Percentiles rank a stretch among this genome's conserved stretches.
Evolutionary conservation across 75 land plant genomes (phyloP).

Genomic region (Pseudotsuga menziesii): DNA sequence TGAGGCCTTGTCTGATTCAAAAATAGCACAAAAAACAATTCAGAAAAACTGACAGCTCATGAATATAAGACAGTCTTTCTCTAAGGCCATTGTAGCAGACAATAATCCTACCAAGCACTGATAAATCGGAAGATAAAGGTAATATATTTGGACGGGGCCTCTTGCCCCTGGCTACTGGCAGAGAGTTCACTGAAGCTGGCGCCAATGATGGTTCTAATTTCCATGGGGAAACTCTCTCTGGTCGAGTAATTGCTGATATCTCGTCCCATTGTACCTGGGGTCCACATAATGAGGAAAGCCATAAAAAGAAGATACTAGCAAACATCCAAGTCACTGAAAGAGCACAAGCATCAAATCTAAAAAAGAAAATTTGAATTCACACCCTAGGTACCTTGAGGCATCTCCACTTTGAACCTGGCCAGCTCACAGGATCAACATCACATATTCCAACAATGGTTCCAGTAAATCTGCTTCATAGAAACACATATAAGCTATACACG

Average conservation of each 20-base stretch:
- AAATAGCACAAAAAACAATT: too few species aligned
- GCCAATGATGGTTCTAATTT: conserved; percentile 37
- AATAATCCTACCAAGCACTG: conserved; percentile 54
- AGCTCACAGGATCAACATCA: conserved; percentile 50
- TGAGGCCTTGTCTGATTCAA: conserved; percentile 8
- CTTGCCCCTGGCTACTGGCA: conserved; percentile 17
- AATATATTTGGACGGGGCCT: conserved; percentile 9
- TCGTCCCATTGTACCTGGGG: conserved; percentile 70
- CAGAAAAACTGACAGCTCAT: background rate
- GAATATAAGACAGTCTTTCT: background rate
- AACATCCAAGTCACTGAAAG: background rate
- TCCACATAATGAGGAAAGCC: background rate
- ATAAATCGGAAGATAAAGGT: conserved; percentile 28
- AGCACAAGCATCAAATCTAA: background rate
- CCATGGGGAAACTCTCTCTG: conserved; percentile 70
- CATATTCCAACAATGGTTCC: conserved; percentile 65
- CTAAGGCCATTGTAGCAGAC: background rate
- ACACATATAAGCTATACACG: background rate
- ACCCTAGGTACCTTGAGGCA: conserved; percentile 49
- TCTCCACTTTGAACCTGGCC: conserved; percentile 81
- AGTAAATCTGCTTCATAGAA: conserved; percentile 30
- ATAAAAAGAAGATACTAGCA: background rate
- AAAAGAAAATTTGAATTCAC: background rate
- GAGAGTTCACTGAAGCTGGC: conserved; percentile 14
- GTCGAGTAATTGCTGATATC: conserved; percentile 21